phyloP scores from a whole-genome alignment of 1,284 basidiomycete species.

The Mycena sp. region DNA sequence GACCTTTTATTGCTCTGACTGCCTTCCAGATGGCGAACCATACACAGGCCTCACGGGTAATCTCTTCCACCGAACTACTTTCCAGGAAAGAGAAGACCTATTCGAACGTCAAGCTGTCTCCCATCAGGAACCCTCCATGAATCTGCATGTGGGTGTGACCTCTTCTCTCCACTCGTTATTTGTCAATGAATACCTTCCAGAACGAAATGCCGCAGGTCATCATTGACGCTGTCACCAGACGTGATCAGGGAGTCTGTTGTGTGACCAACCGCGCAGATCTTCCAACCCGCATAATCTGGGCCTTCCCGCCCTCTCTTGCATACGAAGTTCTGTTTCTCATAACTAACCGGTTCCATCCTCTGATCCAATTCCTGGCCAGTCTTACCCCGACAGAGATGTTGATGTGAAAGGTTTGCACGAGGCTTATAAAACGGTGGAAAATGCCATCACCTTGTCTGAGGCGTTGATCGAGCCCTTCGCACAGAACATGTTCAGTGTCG shows the following conservation, averaged over 20 bases:
- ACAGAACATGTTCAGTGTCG: conserved; percentile 1
- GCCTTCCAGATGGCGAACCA: neutral
- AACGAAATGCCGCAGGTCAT: neutral
- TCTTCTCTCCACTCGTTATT: too few species aligned
- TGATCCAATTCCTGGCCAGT: neutral
- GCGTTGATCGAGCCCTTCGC: neutral
- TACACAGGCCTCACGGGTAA: neutral
- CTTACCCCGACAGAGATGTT: neutral
- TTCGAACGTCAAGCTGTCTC: too few species aligned
- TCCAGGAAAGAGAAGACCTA: neutral
- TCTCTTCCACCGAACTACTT: neutral
- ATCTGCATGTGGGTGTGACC: too few species aligned
- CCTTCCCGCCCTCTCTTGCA: neutral
- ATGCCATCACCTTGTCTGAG: neutral
- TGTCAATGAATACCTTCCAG: too few species aligned
- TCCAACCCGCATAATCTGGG: neutral
- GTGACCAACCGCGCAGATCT: neutral
- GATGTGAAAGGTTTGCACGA: too few species aligned
- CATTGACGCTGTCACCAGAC: neutral
- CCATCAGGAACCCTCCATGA: too few species aligned
- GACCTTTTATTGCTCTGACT: too few species aligned
- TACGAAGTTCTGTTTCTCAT: neutral
- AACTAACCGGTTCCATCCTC: neutral
- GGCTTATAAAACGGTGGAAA: neutral
- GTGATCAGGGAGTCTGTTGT: neutral